phyloP scores from a whole-genome alignment of 805 yeast genomes.

The Lachancea dasiensis region DNA sequence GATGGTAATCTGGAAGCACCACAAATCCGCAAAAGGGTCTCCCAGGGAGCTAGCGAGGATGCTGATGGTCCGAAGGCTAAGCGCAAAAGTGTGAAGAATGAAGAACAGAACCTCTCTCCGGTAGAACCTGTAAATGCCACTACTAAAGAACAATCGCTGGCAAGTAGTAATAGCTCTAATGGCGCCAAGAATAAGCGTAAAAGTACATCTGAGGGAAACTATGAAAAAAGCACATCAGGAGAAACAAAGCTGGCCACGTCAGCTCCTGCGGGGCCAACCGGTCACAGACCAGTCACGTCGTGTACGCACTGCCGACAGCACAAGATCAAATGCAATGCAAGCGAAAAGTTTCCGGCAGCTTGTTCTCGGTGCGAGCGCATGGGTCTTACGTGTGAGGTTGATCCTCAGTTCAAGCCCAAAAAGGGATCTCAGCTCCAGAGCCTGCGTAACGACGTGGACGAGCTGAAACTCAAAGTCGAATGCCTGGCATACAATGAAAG shows the following conservation, averaged over 20 bases:
- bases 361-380: constrained; percentile 79
- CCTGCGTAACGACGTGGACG: constrained; percentile 79
- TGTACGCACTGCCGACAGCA: constrained; percentile 95
- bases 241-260: constrained; percentile 6
- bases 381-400: constrained; percentile 78
- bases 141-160: too few relatives aligned
- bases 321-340: constrained; percentile 88
- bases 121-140: neutral
- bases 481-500: constrained; percentile 60
- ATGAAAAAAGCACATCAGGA: neutral
- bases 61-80: neutral
- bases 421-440: constrained; percentile 87
- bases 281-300: constrained; percentile 84
- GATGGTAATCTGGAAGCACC: neutral
- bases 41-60: neutral
- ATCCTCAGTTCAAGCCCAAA: constrained; percentile 85
- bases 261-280: constrained; percentile 32
- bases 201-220: too few relatives aligned
- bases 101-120: constrained; percentile 4
- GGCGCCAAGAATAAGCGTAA: too few relatives aligned
- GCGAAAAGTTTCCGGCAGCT: constrained; percentile 72
- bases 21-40: constrained; percentile 1
- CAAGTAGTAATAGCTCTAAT: too few relatives aligned
- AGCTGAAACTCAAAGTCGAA: constrained; percentile 65
- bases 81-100: constrained; percentile 5